Conservation (phyloP, 768 basidiomycete species). For the Mycena indigotica region DNA sequence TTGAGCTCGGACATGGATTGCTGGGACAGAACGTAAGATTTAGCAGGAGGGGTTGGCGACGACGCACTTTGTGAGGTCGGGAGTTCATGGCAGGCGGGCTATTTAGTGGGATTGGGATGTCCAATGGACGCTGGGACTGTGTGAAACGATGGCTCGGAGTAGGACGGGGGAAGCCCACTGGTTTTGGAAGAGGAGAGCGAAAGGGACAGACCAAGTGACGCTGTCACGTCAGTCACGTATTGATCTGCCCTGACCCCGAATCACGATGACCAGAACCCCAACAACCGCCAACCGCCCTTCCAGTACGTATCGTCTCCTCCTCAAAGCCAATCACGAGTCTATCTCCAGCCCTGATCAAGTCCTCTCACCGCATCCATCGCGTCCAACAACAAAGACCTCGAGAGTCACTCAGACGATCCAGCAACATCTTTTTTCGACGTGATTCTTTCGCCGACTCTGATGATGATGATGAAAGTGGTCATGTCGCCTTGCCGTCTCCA, state of each 20-base stretch:
- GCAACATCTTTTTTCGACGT: conserved; percentile 17
- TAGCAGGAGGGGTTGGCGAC: conserved; percentile 3
- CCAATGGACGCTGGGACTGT: conserved; percentile 16
- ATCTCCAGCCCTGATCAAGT: conserved; percentile 5
- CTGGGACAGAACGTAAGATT: conserved; percentile 31
- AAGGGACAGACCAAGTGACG: background rate
- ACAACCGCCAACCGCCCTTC: background rate
- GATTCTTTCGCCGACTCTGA: conserved; percentile 24
- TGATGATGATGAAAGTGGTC: conserved; percentile 26
- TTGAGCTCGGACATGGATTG: conserved; percentile 99
- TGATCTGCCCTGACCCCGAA: background rate
- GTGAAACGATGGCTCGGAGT: conserved; percentile 23
- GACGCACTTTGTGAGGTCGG: conserved; percentile 67
- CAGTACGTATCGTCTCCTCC: background rate
- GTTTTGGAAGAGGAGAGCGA: background rate
- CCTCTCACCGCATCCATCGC: conserved; percentile 11
- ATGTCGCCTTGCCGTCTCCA: conserved; percentile 5
- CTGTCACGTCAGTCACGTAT: background rate
- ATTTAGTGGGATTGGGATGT: conserved; percentile 22
- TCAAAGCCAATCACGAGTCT: background rate
- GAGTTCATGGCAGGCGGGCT: conserved; percentile 57
- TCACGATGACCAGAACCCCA: background rate
- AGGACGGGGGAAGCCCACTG: conserved; percentile 10
- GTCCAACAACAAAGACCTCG: conserved; percentile 13
- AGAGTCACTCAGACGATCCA: conserved; percentile 10